Evolutionary conservation across 768 basidiomycete genomes (phyloP).

Genomic region (Boletus coccyginus): DNA sequence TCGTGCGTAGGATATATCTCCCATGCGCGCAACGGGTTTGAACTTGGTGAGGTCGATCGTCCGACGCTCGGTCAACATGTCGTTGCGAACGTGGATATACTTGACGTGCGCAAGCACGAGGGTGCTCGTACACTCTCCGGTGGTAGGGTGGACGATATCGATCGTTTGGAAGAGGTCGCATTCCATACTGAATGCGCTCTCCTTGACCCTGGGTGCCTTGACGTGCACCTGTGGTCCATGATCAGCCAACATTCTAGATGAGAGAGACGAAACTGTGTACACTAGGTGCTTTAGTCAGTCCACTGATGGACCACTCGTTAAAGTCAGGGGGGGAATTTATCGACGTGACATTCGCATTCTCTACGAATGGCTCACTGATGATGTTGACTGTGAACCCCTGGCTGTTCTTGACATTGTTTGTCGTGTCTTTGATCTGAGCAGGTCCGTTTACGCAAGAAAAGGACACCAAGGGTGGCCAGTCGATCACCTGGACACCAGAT

Average conservation of each 20-base stretch:
- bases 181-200: conserved; percentile 49
- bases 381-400: conserved; percentile 51
- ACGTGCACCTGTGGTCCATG: conserved; percentile 31
- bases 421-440: conserved; percentile 40
- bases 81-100: conserved; percentile 43
- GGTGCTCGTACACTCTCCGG: conserved; percentile 26
- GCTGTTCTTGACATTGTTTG: conserved; percentile 38
- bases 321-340: conserved; percentile 33
- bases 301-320: conserved; percentile 41
- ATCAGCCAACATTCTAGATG: neutral
- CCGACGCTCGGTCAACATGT: conserved; percentile 36
- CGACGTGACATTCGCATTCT: conserved; percentile 37
- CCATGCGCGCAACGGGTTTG: conserved; percentile 36
- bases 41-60: conserved; percentile 36
- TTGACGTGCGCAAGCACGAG: conserved; percentile 42
- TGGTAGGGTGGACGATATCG: conserved; percentile 36
- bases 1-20: conserved; percentile 38
- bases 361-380: conserved; percentile 49
- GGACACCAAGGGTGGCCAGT: conserved; percentile 36
- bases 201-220: conserved; percentile 40
- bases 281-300: conserved; percentile 37
- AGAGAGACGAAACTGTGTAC: neutral
- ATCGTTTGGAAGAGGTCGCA: conserved; percentile 35
- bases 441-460: conserved; percentile 26
- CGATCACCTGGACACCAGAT: conserved; percentile 14